Evolutionary conservation across 2,329 filamentous ascomycete genomes (phyloP), one percentile per base, ranked within the genome.

Genomic region (Pyricularia grisea): DNA sequence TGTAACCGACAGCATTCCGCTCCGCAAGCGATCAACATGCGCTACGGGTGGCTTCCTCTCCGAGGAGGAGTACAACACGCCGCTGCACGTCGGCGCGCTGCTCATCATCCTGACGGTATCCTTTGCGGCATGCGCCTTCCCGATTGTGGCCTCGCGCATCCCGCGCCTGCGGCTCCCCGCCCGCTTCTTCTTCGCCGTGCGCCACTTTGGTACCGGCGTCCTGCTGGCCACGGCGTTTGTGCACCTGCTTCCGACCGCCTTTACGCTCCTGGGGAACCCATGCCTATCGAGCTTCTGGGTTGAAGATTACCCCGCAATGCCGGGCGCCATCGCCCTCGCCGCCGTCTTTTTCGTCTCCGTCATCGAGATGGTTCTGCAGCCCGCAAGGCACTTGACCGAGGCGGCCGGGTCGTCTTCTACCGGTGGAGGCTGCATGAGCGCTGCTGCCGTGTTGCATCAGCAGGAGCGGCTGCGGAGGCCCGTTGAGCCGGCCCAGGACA

Each of bases 201-300:
- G 85, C 71, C 90, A 92, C 79, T 90, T 92, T 71, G 90, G 92
- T 74, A 94, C 92, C 1, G 92, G 92, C 70, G 92, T 94, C 25
- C 81, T 94, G 25, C 89, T 94, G 71, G 91, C 92, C 12, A 94
- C 92, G 1, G 92, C 92, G 68, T 94, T 94, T 74, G 91, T 94
- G 36, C 91, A 94, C 79, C 81, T 90, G n/a, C 84, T 90, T 9
- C 88, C 87, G 67, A 90, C 86, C 58, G 88, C 89, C 0, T 91
- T 91, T 73, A 79, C 82, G 70, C 88, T 87, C 65, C 81, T 90
- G 30, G 89, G 84, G 71, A 85, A 90, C 70, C 88, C 88, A 66
- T 91, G 89, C 74, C 86, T 96, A 0, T 91, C 92, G n/a, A 82
- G 85, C 69, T 90, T 93, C 77, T 96, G 93, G 85, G 94, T 87